phyloP scores from a whole-genome alignment of 768 basidiomycete genomes.

The Kondoa malvinella region DNA sequence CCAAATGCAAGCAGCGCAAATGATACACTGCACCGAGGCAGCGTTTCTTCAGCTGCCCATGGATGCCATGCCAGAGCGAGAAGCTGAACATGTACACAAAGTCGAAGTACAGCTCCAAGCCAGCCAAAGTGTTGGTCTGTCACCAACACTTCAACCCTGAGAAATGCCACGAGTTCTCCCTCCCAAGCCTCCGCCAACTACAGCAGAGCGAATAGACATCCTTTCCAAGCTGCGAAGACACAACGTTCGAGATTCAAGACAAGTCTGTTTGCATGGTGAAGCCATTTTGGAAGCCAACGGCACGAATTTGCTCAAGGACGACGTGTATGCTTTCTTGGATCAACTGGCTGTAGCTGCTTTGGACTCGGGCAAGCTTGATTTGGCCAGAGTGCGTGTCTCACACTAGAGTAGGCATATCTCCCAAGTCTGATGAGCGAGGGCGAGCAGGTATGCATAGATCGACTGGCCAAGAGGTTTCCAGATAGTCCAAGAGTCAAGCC shows the following conservation, averaged over 20 bases:
- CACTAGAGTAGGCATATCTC: neutral
- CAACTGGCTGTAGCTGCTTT: constrained; percentile 61
- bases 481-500: constrained; percentile 62
- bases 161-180: neutral
- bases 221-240: neutral
- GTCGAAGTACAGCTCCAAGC: neutral
- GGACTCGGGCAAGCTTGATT: constrained; percentile 52
- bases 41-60: neutral
- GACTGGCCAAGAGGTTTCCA: constrained; percentile 51
- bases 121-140: neutral
- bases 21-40: neutral
- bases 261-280: neutral
- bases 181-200: neutral
- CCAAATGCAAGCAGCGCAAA: neutral
- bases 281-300: neutral
- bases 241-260: neutral
- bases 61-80: too few species aligned
- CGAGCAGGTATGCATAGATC: constrained; percentile 45
- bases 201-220: neutral
- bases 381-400: constrained; percentile 48
- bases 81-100: neutral
- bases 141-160: neutral
- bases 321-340: constrained; percentile 67
- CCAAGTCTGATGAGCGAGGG: neutral
- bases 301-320: neutral